Evolutionary conservation across 2,329 filamentous ascomycete species (phyloP), one percentile per base, ranked within the genome.

Genomic region (Sphaceloma murrayae): DNA sequence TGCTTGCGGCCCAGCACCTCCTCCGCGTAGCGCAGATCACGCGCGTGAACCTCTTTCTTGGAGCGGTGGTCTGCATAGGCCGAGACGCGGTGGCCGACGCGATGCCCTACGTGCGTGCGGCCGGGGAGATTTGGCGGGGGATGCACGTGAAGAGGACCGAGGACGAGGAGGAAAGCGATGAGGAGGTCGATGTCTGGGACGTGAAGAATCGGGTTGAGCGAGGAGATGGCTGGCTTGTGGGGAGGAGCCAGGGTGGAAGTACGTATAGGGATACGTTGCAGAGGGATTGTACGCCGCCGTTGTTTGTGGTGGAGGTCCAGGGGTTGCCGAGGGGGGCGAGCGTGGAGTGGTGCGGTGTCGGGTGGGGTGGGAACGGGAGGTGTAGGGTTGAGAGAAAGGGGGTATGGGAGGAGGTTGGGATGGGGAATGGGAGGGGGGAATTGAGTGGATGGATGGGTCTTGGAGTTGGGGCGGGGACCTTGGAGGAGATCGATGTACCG

Each of bases 1-100:
- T 75, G 0, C 70, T 98, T 3, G 76, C 87, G 1, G 68, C 96
- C 9, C 91, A 98, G 61, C 89, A 96, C 61, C 74, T 96, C 17
- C 88, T 82, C 78, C 78, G 89, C 29, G 81, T 98, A 43, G 88
- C 80, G 0, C 61, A 70, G 32, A 80, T 80, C 30, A 80, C 82
- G 68, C 68, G 76, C 44, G 78, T 93, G 2, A 69, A 77, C 46
- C 81, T 77, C 68, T 94, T 85, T 82, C 73, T 75, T 3, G 80
- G 78, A 48, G 82, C 74, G 1, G 76, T 94, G 36, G 85, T 80
- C 0, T 94, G 86, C 58, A 72, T 94, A 46, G 70, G 78, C 2
- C 60, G 60, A 3, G 18, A 33, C 2, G 45, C 51, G 40, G 68
- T 65, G 1, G 50, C 49, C 2, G 50, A 62, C 5, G 66, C 67